A percentile compares a stretch with the other conserved stretches of the same genome.
Evolutionary conservation across 805 yeast genomes (phyloP).

Genomic region (Candida golubevii): DNA sequence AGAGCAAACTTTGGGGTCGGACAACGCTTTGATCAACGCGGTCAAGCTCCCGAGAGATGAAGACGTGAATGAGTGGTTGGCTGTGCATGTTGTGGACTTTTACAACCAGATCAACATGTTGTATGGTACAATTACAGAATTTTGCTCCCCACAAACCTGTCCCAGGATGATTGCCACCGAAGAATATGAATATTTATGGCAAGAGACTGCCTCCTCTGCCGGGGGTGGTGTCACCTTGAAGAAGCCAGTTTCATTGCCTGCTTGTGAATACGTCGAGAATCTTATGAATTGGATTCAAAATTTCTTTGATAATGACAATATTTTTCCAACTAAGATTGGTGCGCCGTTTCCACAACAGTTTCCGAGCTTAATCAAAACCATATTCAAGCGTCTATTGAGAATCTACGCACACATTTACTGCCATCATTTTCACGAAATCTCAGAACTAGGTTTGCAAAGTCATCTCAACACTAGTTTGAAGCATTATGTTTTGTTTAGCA

Average conservation of each 20-base stretch:
- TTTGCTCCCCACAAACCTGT: slow-evolving; percentile 92
- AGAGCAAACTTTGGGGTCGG: slow-evolving; percentile 92
- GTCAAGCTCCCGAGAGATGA: slow-evolving; percentile 92
- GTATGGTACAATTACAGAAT: slow-evolving; percentile 92
- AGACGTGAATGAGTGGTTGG: slow-evolving; percentile 89
- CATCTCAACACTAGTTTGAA: slow-evolving; percentile 91
- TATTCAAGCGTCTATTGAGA: slow-evolving; percentile 85
- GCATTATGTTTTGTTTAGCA: slow-evolving; percentile 84
- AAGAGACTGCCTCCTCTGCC: slow-evolving; percentile 50
- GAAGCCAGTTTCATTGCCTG: slow-evolving; percentile 83
- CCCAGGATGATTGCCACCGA: slow-evolving; percentile 98
- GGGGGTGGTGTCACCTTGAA: slow-evolving; percentile 33
- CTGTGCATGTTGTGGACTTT: slow-evolving; percentile 96
- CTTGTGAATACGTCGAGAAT: slow-evolving; percentile 92
- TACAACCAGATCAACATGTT: slow-evolving; percentile 95
- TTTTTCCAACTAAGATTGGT: slow-evolving; percentile 86
- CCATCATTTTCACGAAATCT: slow-evolving; percentile 93
- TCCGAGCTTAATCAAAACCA: slow-evolving; percentile 71
- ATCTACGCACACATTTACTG: slow-evolving; percentile 97
- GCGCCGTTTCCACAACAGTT: slow-evolving; percentile 90
- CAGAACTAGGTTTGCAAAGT: slow-evolving; percentile 87
- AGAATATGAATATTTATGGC: slow-evolving; percentile 97
- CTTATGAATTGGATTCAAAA: slow-evolving; percentile 94
- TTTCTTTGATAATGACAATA: slow-evolving; percentile 83
- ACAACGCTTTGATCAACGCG: slow-evolving; percentile 85